These are phyloP conservation scores for Gracilaria caudata DNA, from an alignment of 23 red algal genomes.

Conservation along the genomic window DNA sequence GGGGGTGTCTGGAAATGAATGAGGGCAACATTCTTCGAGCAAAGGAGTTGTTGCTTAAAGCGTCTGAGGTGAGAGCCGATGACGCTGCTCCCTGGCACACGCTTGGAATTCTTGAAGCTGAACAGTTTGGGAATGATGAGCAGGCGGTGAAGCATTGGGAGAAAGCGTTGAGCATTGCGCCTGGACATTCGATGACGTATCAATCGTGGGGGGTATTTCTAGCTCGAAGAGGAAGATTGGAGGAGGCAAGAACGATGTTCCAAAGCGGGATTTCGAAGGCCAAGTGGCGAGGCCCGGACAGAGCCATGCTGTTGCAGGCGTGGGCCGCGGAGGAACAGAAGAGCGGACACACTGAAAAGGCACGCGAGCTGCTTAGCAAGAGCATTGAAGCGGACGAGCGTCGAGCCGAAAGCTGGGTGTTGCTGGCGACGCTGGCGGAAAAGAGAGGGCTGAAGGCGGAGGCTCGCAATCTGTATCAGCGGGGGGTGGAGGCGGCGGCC, in stretches of 20 bases:
- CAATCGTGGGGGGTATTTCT: slow-evolving; percentile 71
- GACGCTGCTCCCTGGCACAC: slow-evolving; percentile 53
- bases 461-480: slow-evolving; percentile 2
- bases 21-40: slow-evolving; percentile 39
- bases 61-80: slow-evolving; percentile 12
- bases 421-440: slow-evolving; percentile 9
- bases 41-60: slow-evolving; percentile 32
- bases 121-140: not conserved
- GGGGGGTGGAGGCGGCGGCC: slow-evolving; percentile 3
- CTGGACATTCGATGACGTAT: slow-evolving; percentile 58
- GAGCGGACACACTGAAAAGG: not conserved
- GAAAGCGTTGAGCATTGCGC: slow-evolving; percentile 23
- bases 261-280: not conserved
- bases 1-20: slow-evolving; percentile 66
- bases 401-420: slow-evolving; percentile 39
- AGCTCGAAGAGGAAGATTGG: not conserved
- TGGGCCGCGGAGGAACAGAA: slow-evolving; percentile 35
- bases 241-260: slow-evolving; percentile 10
- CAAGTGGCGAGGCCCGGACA: not conserved
- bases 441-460: slow-evolving; percentile 14
- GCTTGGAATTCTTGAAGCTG: slow-evolving; percentile 42
- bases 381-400: slow-evolving; percentile 26
- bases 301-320: slow-evolving; percentile 39
- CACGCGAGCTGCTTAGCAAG: not conserved
- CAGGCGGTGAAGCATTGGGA: slow-evolving; percentile 25